Conservation (phyloP, 2,329 filamentous ascomycete genomes). For the Xylaria sp. region DNA sequence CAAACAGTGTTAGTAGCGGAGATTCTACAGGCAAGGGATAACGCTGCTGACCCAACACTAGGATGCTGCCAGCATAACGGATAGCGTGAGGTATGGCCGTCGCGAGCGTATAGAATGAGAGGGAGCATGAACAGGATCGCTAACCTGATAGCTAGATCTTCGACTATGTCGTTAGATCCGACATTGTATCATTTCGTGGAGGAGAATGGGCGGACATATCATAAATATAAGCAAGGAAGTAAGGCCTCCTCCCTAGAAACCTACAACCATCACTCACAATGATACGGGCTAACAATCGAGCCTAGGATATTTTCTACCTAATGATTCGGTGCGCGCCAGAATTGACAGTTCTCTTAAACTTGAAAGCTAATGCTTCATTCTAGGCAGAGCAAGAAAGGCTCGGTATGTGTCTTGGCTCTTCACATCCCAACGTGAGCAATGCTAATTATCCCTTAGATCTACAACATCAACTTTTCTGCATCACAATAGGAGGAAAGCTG, state of each 20-base stretch:
- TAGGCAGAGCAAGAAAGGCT: conserved; percentile 51
- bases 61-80: conserved; percentile 36
- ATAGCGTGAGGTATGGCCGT: conserved; percentile 32
- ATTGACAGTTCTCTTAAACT: conserved; percentile 4
- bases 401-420: conserved; percentile 32
- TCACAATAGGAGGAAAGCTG: conserved; percentile 55
- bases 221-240: conserved; percentile 50
- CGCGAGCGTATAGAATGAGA: conserved; percentile 32
- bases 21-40: background rate
- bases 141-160: conserved; percentile 41
- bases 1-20: conserved; percentile 36
- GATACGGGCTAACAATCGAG: conserved; percentile 18
- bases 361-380: conserved; percentile 14
- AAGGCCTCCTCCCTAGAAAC: conserved; percentile 21
- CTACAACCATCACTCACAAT: background rate
- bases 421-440: background rate
- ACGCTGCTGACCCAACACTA: conserved; percentile 21
- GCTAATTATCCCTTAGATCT: conserved; percentile 49
- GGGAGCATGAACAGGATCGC: background rate
- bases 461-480: conserved; percentile 54
- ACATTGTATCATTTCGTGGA: conserved; percentile 47
- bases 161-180: conserved; percentile 47
- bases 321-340: conserved; percentile 44
- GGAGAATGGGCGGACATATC: conserved; percentile 50
- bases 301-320: conserved; percentile 50